phyloP scores from a whole-genome alignment of 2,329 filamentous ascomycete genomes.

The Penicillium sp. region DNA sequence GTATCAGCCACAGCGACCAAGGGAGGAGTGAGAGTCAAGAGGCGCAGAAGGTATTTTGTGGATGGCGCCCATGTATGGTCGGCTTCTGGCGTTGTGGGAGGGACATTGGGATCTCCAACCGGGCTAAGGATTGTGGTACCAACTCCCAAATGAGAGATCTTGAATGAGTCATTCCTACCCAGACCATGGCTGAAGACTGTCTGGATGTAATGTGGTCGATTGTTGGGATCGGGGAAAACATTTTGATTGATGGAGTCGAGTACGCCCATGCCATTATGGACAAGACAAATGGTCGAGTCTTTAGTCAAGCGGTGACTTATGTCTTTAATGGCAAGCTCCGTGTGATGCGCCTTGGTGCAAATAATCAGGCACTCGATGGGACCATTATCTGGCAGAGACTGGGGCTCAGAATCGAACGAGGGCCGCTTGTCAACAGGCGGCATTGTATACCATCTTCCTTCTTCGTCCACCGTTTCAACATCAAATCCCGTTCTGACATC shows the following conservation, averaged over 20 bases:
- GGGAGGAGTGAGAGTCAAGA: constrained; percentile 60
- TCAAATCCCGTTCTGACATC: constrained; percentile 46
- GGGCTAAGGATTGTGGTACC: constrained; percentile 59
- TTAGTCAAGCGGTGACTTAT: constrained; percentile 66
- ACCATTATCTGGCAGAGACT: constrained; percentile 35
- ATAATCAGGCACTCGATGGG: constrained; percentile 73
- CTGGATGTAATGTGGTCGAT: constrained; percentile 72
- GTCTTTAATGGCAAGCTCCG: constrained; percentile 63
- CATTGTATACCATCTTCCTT: constrained; percentile 34
- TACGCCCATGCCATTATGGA: constrained; percentile 80
- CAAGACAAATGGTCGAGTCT: constrained; percentile 69
- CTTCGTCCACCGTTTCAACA: constrained; percentile 38
- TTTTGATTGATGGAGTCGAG: constrained; percentile 71
- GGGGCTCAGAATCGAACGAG: not conserved
- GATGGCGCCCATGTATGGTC: constrained; percentile 36
- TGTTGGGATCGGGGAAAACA: constrained; percentile 65
- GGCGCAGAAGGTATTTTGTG: constrained; percentile 62
- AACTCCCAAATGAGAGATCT: constrained; percentile 56
- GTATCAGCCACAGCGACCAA: constrained; percentile 61
- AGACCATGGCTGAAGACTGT: constrained; percentile 64
- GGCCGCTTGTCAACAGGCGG: constrained; percentile 21
- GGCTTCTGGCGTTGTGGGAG: constrained; percentile 19
- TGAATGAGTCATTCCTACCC: constrained; percentile 50
- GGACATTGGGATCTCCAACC: constrained; percentile 34
- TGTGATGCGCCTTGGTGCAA: constrained; percentile 69